These are phyloP conservation scores for Naganishia friedmannii DNA, from an alignment of 768 basidiomycete genomes.

Conservation along the genomic window DNA sequence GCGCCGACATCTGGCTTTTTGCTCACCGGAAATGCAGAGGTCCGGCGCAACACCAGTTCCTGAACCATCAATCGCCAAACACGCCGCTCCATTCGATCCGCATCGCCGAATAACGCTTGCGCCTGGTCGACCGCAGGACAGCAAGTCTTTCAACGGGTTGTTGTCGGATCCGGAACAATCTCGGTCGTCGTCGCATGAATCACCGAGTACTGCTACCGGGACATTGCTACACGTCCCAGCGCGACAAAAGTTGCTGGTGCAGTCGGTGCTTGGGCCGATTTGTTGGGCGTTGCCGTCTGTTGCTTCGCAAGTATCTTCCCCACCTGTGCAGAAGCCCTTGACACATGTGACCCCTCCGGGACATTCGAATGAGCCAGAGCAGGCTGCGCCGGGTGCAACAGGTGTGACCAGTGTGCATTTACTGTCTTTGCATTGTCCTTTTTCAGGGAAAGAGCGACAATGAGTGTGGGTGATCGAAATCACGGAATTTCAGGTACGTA, in stretches of 20 bases:
- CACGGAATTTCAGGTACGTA: too few relatives aligned
- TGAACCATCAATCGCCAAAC: not conserved
- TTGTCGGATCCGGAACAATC: constrained; percentile 14
- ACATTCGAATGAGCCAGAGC: not conserved
- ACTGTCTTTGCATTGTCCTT: not conserved
- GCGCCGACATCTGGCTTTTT: not conserved
- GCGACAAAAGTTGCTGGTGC: constrained; percentile 12
- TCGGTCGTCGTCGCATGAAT: constrained; percentile 7
- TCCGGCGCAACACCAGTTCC: not conserved
- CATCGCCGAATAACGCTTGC: not conserved
- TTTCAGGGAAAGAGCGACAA: not conserved
- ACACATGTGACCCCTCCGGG: not conserved
- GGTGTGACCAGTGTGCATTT: not conserved
- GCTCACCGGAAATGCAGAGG: constrained; percentile 17
- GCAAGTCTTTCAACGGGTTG: not conserved
- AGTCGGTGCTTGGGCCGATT: constrained; percentile 1
- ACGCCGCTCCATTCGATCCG: constrained; percentile 2
- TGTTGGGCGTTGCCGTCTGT: not conserved
- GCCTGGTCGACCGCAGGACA: not conserved
- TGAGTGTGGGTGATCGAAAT: not conserved
- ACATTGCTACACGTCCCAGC: not conserved
- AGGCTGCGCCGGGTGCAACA: too few relatives aligned
- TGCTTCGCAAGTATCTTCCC: constrained; percentile 8
- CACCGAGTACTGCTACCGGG: constrained; percentile 3
- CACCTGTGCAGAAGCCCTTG: constrained; percentile 11